Evolutionary conservation across 192 early-diverging fungal species (phyloP).

Genomic region (Lunasporangiospora selenospora): DNA sequence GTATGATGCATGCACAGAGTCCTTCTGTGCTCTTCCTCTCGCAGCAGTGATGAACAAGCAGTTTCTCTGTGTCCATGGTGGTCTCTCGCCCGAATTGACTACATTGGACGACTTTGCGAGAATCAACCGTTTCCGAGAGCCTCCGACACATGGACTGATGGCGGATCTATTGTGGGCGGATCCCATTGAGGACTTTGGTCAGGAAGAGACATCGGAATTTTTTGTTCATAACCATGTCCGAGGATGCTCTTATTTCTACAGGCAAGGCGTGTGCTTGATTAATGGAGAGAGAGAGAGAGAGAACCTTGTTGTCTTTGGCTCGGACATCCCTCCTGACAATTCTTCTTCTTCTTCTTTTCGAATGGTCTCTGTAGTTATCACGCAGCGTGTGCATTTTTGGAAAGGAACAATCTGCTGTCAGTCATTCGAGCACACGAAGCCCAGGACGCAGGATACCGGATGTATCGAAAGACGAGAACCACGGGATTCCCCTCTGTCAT

Average conservation of each 20-base stretch:
- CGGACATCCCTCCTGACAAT: too few species aligned
- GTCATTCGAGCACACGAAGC: constrained; percentile 97
- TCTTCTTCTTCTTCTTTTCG: not conserved
- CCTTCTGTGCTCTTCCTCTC: constrained; percentile 89
- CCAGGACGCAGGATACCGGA: constrained; percentile 92
- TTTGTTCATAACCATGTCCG: constrained; percentile 94
- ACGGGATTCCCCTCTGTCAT: constrained; percentile 96
- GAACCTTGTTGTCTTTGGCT: too few species aligned
- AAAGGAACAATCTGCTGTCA: constrained; percentile 89
- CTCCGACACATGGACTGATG: constrained; percentile 93
- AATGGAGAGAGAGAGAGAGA: not conserved
- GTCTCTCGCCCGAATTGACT: constrained; percentile 89
- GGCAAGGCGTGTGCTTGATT: too few species aligned
- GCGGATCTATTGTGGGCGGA: constrained; percentile 95
- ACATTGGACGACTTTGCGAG: constrained; percentile 84
- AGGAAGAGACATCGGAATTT: constrained; percentile 84
- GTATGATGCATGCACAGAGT: constrained; percentile 88
- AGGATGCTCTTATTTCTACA: constrained; percentile 94
- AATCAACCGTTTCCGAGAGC: constrained; percentile 90
- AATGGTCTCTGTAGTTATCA: constrained; percentile 64
- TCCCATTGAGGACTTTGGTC: constrained; percentile 95
- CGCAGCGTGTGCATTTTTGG: constrained; percentile 90
- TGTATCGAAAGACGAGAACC: constrained; percentile 92
- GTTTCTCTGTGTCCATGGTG: constrained; percentile 94
- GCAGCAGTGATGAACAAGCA: constrained; percentile 93